A percentile compares a stretch with the other conserved stretches of the same genome.
Conservation (phyloP, 495 filamentous ascomycete genomes). For the Penicillium nucicola region DNA sequence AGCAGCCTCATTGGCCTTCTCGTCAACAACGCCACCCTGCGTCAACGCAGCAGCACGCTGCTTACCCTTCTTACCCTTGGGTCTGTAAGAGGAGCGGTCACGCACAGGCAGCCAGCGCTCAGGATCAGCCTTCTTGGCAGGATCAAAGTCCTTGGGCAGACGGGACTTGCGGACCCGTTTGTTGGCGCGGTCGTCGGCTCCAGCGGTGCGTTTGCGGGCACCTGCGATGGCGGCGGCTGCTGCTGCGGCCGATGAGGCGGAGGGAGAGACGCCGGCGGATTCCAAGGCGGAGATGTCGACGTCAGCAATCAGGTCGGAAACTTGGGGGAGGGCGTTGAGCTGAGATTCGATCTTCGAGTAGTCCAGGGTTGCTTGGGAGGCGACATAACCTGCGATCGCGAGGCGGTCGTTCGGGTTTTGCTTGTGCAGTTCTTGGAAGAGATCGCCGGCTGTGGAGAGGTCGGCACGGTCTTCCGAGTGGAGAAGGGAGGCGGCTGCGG, state of each 20-base stretch:
- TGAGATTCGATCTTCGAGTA: constrained; percentile 57
- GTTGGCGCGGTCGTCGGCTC: constrained; percentile 45
- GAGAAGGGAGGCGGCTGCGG: constrained; percentile 76
- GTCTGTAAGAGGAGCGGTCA: constrained; percentile 83
- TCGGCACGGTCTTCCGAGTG: constrained; percentile 67
- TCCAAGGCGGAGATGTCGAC: constrained; percentile 71
- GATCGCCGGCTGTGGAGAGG: constrained; percentile 62
- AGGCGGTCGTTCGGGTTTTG: constrained; percentile 60
- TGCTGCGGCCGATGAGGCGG: constrained; percentile 39
- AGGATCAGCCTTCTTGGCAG: constrained; percentile 73
- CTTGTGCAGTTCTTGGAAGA: constrained; percentile 67
- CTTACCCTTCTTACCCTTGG: constrained; percentile 89
- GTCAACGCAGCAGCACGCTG: constrained; percentile 72
- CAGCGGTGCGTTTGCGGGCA: constrained; percentile 57
- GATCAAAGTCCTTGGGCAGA: constrained; percentile 76
- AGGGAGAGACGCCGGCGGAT: constrained; percentile 67
- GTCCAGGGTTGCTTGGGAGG: constrained; percentile 70
- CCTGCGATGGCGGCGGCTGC: constrained; percentile 37
- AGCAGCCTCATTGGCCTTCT: constrained; percentile 64
- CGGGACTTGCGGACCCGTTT: constrained; percentile 66
- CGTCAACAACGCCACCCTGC: constrained; percentile 76
- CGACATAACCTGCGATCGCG: constrained; percentile 77
- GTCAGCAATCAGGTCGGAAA: constrained; percentile 61
- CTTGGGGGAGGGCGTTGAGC: constrained; percentile 60
- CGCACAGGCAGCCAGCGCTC: constrained; percentile 91